Conservation (phyloP, 805 yeast species). For the Brettanomyces sp. region DNA sequence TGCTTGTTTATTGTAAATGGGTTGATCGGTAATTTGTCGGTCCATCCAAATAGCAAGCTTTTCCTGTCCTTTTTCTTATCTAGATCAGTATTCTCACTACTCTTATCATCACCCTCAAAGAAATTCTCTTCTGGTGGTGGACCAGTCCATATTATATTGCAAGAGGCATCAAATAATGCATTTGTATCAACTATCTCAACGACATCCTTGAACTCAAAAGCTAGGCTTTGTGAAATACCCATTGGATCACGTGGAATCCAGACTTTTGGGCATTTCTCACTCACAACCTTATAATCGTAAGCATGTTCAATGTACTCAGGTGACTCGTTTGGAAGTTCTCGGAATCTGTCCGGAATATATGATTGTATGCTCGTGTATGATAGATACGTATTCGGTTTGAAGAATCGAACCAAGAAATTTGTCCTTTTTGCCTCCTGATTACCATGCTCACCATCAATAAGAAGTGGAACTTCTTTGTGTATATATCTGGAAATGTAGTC, state of each 20-base stretch:
- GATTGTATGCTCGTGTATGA: conserved; percentile 39
- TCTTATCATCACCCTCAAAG: neutral
- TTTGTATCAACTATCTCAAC: conserved; percentile 62
- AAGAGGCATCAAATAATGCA: conserved; percentile 46
- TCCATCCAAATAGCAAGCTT: neutral
- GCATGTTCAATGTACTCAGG: conserved; percentile 49
- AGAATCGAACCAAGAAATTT: conserved; percentile 31
- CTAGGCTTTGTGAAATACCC: conserved; percentile 64
- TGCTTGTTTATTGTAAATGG: conserved; percentile 8
- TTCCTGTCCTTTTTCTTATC: neutral
- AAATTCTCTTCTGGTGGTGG: conserved; percentile 33
- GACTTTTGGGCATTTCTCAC: conserved; percentile 59
- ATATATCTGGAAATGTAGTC: too few species aligned
- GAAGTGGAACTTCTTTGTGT: conserved; percentile 37
- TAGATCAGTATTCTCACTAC: neutral
- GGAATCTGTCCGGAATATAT: conserved; percentile 52
- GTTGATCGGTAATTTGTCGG: conserved; percentile 1
- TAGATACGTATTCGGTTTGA: conserved; percentile 46
- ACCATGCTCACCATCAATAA: conserved; percentile 59
- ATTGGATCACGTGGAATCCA: conserved; percentile 91
- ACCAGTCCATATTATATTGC: conserved; percentile 38
- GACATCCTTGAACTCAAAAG: conserved; percentile 43
- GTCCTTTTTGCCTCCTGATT: conserved; percentile 6
- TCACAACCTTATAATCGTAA: conserved; percentile 67
- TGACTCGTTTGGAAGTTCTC: conserved; percentile 33